Evolutionary conservation across 108 stramenopile species (phyloP), one percentile per base, ranked within the genome.

Genomic region (Skeletonema grethae): DNA sequence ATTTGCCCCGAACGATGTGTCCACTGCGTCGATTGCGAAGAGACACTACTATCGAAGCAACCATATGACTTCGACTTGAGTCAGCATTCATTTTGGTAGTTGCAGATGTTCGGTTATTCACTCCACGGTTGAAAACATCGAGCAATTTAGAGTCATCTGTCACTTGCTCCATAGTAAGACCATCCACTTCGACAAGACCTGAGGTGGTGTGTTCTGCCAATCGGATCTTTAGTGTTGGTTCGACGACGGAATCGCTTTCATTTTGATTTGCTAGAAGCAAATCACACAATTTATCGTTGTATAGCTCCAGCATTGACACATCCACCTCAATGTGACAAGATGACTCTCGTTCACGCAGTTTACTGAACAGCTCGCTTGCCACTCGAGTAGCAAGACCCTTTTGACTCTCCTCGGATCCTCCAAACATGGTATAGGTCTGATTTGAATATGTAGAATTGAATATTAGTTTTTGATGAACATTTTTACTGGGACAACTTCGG

Each of bases 351-450:
- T 84, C 84, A 25, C 79, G 59, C 32, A 90, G 64, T 32, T 84
- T 69, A 39, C 74, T 55, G 63, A 90, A 88, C 10, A 88, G 50
- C 61, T 90, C 87, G 16, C 63, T 56, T 29, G 84, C 82, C 5
- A 84, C 79, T 38, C 87, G 65, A 34, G 89, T 87, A 8, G 82
- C 85, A 55, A 88, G 55, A 18, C 87, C 87, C n/a, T 72, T 46
- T 1, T 71, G 45, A n/a, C 70, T 68, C 29, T 86, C 83, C 43
- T 84, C 79, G n/a, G 56, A 70, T 18, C 77, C 71, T 9, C 90
- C 89, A 48, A 86, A 80, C 93, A 94, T 96, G 7, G 95, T 96
- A 63, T 77, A 89, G 11, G 95, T 96, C 80, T 96, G 90, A 4
- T 87, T 89, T 5, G 74, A 77, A 25, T 86, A 89, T 1, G 36